Percentiles rank a stretch among this genome's conserved stretches.
These are phyloP conservation scores for Monilinia fructicola DNA, from an alignment of 2,329 filamentous ascomycete genomes.

Conservation along the genomic window DNA sequence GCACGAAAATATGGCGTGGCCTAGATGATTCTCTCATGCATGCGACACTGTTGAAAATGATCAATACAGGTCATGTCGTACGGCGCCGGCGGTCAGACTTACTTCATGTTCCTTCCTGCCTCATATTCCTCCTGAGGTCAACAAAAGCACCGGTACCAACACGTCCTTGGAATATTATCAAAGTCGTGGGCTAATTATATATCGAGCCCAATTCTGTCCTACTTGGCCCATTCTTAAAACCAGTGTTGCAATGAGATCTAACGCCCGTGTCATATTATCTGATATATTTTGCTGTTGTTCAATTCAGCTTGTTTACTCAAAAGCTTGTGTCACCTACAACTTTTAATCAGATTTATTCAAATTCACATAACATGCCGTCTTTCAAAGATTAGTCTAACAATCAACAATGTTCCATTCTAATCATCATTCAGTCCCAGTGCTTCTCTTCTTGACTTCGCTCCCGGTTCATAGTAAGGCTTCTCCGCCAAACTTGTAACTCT, in stretches of 20 bases:
- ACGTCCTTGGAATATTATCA: background rate
- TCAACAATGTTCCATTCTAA: constrained; percentile 21
- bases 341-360: background rate
- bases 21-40: background rate
- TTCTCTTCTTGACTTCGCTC: constrained; percentile 65
- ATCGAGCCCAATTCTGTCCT: background rate
- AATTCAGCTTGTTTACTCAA: background rate
- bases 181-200: background rate
- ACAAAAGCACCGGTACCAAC: background rate
- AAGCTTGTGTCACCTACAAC: background rate
- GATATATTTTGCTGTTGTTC: background rate
- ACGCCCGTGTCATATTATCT: background rate
- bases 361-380: background rate
- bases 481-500: constrained; percentile 70
- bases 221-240: background rate
- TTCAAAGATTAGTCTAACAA: background rate
- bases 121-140: background rate
- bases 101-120: background rate
- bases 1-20: background rate
- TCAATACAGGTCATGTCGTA: background rate
- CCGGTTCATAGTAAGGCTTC: constrained; percentile 65
- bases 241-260: background rate
- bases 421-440: constrained; percentile 63
- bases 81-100: background rate
- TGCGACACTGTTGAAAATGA: background rate